Percentiles rank a stretch among this genome's conserved stretches.
Conservation (phyloP, 305 asterid species). For the Ruellia speciosa region DNA sequence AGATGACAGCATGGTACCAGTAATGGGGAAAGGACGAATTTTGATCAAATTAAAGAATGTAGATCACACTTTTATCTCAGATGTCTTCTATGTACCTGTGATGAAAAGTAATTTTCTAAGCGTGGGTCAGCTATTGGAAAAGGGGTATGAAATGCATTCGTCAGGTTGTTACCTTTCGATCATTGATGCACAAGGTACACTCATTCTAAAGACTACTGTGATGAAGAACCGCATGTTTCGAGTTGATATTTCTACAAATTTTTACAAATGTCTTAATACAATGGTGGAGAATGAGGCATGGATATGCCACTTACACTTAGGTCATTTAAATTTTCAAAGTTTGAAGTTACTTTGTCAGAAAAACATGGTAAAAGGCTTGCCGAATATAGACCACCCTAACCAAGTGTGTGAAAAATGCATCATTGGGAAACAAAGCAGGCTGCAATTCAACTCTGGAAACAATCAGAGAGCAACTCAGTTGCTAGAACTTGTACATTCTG, state of each 20-base stretch:
- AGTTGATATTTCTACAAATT: conserved; percentile 4
- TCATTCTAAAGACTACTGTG: conserved; percentile 12
- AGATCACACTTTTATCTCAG: conserved; percentile 14
- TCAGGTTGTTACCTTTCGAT: neutral
- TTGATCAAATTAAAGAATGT: conserved; percentile 12
- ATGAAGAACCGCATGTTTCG: conserved; percentile 18
- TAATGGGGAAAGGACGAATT: conserved; percentile 18
- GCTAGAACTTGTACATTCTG: conserved; percentile 16
- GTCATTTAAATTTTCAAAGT: conserved; percentile 18
- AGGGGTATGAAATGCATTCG: conserved; percentile 6
- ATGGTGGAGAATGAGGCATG: conserved; percentile 9
- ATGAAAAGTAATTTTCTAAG: conserved; percentile 15
- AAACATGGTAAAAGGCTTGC: conserved; percentile 15
- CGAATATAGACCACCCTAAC: conserved; percentile 10
- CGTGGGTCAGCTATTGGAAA: conserved; percentile 16
- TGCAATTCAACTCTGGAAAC: neutral
- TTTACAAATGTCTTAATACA: neutral
- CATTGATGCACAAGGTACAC: conserved; percentile 6
- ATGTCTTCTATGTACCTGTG: conserved; percentile 19
- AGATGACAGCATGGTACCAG: neutral
- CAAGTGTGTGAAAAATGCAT: conserved; percentile 16
- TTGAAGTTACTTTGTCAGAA: conserved; percentile 11
- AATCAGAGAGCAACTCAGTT: conserved; percentile 4
- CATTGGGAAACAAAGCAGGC: conserved; percentile 12
- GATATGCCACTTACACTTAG: conserved; percentile 17